Evolutionary conservation across 495 filamentous ascomycete genomes (phyloP).

Genomic region (Hyaloscypha bicolor): DNA sequence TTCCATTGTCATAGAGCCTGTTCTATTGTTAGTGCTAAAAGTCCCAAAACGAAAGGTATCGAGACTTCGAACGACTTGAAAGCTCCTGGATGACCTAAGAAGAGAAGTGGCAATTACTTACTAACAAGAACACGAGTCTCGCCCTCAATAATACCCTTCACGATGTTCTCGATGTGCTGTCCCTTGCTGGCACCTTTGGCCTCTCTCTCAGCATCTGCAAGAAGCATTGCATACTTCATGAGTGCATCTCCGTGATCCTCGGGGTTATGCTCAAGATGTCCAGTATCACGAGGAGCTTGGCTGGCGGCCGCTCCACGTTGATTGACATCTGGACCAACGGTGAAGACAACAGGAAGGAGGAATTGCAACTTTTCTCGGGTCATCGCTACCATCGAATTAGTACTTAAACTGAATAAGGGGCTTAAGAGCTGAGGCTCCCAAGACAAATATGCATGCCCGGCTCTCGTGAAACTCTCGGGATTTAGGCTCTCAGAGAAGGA

Average conservation of each 20-base stretch:
- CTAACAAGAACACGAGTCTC: slow-evolving; percentile 79
- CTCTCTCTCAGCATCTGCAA: slow-evolving; percentile 58
- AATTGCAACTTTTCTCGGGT: slow-evolving; percentile 83
- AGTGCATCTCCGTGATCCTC: slow-evolving; percentile 49
- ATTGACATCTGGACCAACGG: slow-evolving; percentile 74
- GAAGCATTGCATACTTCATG: slow-evolving; percentile 75
- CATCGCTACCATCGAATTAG: slow-evolving; percentile 55
- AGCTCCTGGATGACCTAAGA: background rate
- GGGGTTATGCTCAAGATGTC: slow-evolving; percentile 27
- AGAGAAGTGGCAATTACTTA: slow-evolving; percentile 38
- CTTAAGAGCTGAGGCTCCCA: too few species aligned
- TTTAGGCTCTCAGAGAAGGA: too few species aligned
- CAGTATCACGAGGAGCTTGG: background rate
- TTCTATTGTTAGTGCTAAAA: background rate
- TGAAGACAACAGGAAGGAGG: slow-evolving; percentile 79
- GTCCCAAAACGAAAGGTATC: background rate
- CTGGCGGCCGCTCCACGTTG: slow-evolving; percentile 41
- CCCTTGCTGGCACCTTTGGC: slow-evolving; percentile 22
- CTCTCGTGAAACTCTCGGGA: too few species aligned
- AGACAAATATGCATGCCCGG: too few species aligned
- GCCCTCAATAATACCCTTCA: slow-evolving; percentile 87
- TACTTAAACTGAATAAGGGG: too few species aligned
- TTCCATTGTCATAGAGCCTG: slow-evolving; percentile 63
- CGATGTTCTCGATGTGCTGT: slow-evolving; percentile 76
- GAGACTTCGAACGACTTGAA: background rate